phyloP scores from a whole-genome alignment of 768 basidiomycete genomes.

The Sutorius australiensis region DNA sequence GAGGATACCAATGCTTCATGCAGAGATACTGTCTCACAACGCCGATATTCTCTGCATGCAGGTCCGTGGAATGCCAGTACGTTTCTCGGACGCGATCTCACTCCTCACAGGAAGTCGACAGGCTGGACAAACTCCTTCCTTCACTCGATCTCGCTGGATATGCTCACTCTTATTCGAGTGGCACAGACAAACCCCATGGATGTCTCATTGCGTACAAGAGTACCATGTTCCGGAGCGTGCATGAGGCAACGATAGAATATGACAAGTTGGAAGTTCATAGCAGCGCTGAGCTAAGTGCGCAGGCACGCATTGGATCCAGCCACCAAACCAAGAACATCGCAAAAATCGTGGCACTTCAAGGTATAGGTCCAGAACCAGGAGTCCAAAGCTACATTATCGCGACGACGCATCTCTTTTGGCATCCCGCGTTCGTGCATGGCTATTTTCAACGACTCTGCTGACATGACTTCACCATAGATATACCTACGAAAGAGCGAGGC shows the following conservation, averaged over 20 bases:
- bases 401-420: conserved; percentile 96
- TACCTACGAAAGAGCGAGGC: conserved; percentile 82
- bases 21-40: conserved; percentile 68
- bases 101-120: conserved; percentile 74
- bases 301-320: conserved; percentile 48
- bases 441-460: neutral
- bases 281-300: conserved; percentile 30
- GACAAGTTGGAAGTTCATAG: conserved; percentile 58
- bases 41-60: conserved; percentile 87
- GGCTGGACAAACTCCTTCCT: conserved; percentile 68
- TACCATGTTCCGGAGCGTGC: conserved; percentile 44
- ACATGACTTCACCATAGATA: conserved; percentile 25
- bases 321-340: conserved; percentile 81
- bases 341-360: conserved; percentile 63
- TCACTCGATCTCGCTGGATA: conserved; percentile 64
- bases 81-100: neutral
- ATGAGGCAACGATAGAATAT: conserved; percentile 54
- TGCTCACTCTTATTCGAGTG: conserved; percentile 59
- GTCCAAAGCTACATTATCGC: conserved; percentile 65
- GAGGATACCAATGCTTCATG: conserved; percentile 70
- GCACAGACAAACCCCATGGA: conserved; percentile 78
- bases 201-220: conserved; percentile 76
- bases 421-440: conserved; percentile 60
- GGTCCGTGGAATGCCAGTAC: conserved; percentile 37
- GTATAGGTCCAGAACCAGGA: conserved; percentile 29